Evolutionary conservation across 1,139 yeast species (phyloP), one percentile per base, ranked within the genome.

Genomic region (Yamadazyma diddensiae): DNA sequence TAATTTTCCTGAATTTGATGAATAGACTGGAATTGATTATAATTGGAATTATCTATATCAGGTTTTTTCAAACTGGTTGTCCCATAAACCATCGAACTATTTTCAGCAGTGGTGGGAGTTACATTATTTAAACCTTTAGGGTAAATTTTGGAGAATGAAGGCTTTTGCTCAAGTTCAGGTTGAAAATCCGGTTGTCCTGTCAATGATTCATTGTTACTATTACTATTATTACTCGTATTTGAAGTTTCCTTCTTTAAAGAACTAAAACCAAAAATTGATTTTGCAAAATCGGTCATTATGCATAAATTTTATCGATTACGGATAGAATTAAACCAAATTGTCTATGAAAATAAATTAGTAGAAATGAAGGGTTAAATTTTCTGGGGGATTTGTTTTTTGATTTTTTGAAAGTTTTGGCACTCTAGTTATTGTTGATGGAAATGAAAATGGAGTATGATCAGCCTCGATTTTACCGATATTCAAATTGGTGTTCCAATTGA

Each of bases 71-170:
- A 55, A 17, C 32, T 24, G 11, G 38, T 80, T 7, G 87, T 80
- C 1, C 88, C 90, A 54, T 79, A 75, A 2, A 77, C 90, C 53
- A 78, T 70, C 2, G 83, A 73, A 37, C 71, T 71, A 42, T 73
- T 72, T 28, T 80, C 68, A 0, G 88, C 87, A 3, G 85, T 81
- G 3, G 90, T 79, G 13, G 90, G 88, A 8, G 73, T 59, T 3
- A 37, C 44, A 28, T 42, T 45, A 24, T 37, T 33, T 19, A 45
- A 41, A 3, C 41, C 29, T 23, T 43, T 45, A 11, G 49, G 49
- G 21, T 35, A 45, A 34, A 65, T 61, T 43, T 61, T 64, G 20
- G 26, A 29, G 4, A 29, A 14, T 6, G 15, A 24, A 10, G 29
- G 26, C 18, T 24, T 32, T 13, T 18, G 22, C 6, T 29, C 30